phyloP scores from a whole-genome alignment of 1,284 basidiomycete species.

The Boletus sp. region DNA sequence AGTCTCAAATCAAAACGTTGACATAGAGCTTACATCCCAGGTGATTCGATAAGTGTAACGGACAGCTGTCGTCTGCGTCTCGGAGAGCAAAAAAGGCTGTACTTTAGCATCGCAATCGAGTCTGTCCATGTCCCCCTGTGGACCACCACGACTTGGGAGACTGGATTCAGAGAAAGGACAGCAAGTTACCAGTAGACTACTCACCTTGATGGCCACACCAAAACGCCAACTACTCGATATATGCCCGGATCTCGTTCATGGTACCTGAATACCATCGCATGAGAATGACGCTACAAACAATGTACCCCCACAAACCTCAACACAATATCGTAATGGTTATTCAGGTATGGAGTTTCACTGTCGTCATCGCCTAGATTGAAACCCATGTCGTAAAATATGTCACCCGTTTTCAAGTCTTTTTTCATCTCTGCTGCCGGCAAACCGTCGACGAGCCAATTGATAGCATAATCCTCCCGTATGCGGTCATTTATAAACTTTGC shows the following conservation, averaged over 20 bases:
- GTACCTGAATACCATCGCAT: slow-evolving; percentile 52
- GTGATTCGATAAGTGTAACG: slow-evolving; percentile 88
- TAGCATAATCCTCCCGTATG: slow-evolving; percentile 88
- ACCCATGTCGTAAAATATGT: slow-evolving; percentile 87
- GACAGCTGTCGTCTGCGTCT: slow-evolving; percentile 62
- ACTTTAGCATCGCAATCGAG: slow-evolving; percentile 37
- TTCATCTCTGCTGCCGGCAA: slow-evolving; percentile 93
- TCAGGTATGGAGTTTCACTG: slow-evolving; percentile 62
- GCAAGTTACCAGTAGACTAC: slow-evolving; percentile 1
- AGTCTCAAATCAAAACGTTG: slow-evolving; percentile 1
- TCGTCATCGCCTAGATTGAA: slow-evolving; percentile 75
- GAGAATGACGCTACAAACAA: slow-evolving; percentile 3
- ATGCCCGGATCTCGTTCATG: slow-evolving; percentile 68
- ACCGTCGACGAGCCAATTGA: slow-evolving; percentile 95
- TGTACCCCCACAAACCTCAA: slow-evolving; percentile 49
- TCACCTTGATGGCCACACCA: slow-evolving; percentile 86
- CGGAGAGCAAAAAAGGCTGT: slow-evolving; percentile 57
- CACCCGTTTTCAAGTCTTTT: slow-evolving; percentile 68
- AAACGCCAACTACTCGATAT: slow-evolving; percentile 84
- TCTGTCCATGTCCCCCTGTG: slow-evolving; percentile 43
- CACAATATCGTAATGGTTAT: slow-evolving; percentile 90
- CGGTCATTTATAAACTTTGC: slow-evolving; percentile 89
- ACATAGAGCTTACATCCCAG: slow-evolving; percentile 66
- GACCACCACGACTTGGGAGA: slow-evolving; percentile 51
- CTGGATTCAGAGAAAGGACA: slow-evolving; percentile 4